A percentile compares a stretch with the other conserved stretches of the same genome.
Evolutionary conservation across 2,329 filamentous ascomycete species (phyloP).

Genomic region (Stemphylium vesicarium): DNA sequence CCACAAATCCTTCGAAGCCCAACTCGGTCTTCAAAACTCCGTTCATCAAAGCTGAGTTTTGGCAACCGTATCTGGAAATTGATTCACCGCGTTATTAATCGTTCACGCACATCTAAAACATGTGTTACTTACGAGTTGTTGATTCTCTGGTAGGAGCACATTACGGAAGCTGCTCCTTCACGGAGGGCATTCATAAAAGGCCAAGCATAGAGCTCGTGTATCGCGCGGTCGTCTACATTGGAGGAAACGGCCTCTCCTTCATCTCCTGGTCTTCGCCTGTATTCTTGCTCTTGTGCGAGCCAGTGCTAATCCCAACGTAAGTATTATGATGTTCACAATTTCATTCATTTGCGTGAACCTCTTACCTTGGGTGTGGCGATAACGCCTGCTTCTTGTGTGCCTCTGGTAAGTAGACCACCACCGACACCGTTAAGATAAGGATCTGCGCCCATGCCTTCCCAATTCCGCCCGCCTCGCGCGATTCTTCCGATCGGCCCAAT

Average conservation of each 20-base stretch:
- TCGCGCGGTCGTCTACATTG: constrained; percentile 68
- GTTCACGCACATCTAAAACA: background rate
- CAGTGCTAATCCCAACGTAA: constrained; percentile 42
- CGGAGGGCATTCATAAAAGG: constrained; percentile 67
- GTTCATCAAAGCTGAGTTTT: constrained; percentile 54
- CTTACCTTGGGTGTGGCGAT: constrained; percentile 31
- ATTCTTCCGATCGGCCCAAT: constrained; percentile 75
- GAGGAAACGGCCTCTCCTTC: constrained; percentile 64
- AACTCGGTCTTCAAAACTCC: constrained; percentile 59
- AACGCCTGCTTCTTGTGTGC: constrained; percentile 61
- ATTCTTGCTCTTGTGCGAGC: constrained; percentile 64
- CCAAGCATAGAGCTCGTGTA: constrained; percentile 72
- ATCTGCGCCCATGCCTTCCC: constrained; percentile 75
- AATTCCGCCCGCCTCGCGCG: constrained; percentile 73
- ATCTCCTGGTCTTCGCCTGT: constrained; percentile 41
- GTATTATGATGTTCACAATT: constrained; percentile 27
- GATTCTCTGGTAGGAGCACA: constrained; percentile 60
- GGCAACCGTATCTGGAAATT: constrained; percentile 31
- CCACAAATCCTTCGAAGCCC: constrained; percentile 54
- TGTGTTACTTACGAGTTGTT: constrained; percentile 28
- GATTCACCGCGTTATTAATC: background rate
- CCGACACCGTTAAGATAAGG: constrained; percentile 66
- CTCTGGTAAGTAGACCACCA: constrained; percentile 56
- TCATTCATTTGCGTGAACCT: background rate
- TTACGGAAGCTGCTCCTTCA: constrained; percentile 64